Base-by-base conservation (phyloP, 331 rosid genomes). In the Malus hybrid region DNA sequence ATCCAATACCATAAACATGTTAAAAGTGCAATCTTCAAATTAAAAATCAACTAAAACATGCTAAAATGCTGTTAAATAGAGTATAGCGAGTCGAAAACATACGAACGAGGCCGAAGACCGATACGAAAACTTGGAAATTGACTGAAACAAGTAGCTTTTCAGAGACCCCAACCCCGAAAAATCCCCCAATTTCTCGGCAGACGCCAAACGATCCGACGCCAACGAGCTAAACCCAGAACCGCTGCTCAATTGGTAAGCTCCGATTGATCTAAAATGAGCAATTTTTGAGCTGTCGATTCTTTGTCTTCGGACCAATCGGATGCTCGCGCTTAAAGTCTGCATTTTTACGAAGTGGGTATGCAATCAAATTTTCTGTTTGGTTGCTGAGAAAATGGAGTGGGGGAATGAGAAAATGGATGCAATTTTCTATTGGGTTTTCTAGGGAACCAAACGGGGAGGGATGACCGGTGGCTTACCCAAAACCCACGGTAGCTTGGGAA, bases 261-360 rank as follows among this genome's bases (percentile, higher is more conserved):
- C 52, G 16, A 50, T 69, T 54, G 76, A 77, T 77, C 73, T 74
- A 60, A 72, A 72, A 72, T 76, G 71, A 19, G 56, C 63, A 44
- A 67, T 29, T 12, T 44, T 81, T 34, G 66, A 77, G 77, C 62
- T 70, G 59, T 60, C 60, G 6, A 66, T 13, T 15, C 73, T 76
- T 14, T 69, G 75, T 74, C 69, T 65, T 57, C 54, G 76, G 34
- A 84, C 75, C 82, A 77, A 69, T 20, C 77, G 69, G 67, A 80
- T 66, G 48, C 79, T 54, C 66, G 72, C 65, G 31, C 78, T 75
- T 27, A 80, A 70, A 77, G 75, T 60, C 6, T 66, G 81, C 84
- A 76, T 82, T 63, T 74, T 69, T 67, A 44, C 11, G 9, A 10
- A 61, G 57, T 16, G 59, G 19, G 29, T 28, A 42, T 16, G 70